These are phyloP conservation scores for Penicillium canariense DNA, from an alignment of 495 filamentous ascomycete genomes.

Conservation along the genomic window DNA sequence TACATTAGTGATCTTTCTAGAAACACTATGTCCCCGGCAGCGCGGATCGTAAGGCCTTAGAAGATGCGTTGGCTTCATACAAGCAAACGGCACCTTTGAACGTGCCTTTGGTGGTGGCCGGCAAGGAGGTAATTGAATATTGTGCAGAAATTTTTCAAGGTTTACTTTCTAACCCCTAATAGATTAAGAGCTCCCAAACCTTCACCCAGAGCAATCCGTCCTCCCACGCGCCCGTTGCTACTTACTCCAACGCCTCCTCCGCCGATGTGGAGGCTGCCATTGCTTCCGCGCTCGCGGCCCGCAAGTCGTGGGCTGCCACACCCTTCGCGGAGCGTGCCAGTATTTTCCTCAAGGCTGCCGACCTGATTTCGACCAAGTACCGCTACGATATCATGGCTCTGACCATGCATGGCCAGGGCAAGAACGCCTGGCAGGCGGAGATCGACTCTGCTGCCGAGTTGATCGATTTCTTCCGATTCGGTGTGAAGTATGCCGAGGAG, in stretches of 20 bases:
- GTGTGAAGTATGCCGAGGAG: conserved; percentile 84
- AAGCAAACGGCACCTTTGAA: conserved; percentile 11
- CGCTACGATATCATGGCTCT: conserved; percentile 89
- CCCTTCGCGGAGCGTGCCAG: conserved; percentile 90
- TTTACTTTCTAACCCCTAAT: background rate
- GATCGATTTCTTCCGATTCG: conserved; percentile 84
- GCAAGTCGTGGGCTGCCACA: conserved; percentile 73
- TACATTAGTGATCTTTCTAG: conserved; percentile 40
- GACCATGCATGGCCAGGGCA: conserved; percentile 92
- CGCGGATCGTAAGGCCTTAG: conserved; percentile 68
- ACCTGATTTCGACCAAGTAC: conserved; percentile 85
- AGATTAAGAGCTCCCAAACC: conserved; percentile 38
- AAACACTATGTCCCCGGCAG: conserved; percentile 85
- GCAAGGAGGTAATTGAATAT: conserved; percentile 4
- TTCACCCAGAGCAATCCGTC: conserved; percentile 70
- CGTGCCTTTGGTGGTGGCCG: conserved; percentile 9
- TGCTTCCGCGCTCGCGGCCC: conserved; percentile 74
- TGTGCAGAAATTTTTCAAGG: background rate
- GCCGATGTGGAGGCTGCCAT: conserved; percentile 75
- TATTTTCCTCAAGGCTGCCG: conserved; percentile 89
- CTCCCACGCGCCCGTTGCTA: conserved; percentile 71
- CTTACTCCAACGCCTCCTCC: conserved; percentile 71
- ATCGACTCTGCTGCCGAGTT: conserved; percentile 93
- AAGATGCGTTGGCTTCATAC: conserved; percentile 58
- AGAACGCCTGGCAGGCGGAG: conserved; percentile 96